phyloP scores from a whole-genome alignment of 148 eudicot species.

The Fagopyrum homotropicum region DNA sequence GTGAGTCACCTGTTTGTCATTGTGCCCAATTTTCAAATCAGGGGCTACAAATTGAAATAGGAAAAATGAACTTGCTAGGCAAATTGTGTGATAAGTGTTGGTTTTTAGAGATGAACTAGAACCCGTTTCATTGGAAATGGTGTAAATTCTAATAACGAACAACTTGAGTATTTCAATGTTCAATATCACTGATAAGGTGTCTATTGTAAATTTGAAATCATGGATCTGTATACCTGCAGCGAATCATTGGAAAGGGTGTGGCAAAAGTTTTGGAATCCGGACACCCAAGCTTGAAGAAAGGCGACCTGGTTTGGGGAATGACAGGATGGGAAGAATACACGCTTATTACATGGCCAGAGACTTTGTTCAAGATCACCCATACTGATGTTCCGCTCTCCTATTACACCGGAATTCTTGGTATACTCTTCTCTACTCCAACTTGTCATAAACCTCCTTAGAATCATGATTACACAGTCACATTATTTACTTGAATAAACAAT shows the following conservation, averaged over 20 bases:
- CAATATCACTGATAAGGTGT: background rate
- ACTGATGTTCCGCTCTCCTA: constrained; percentile 37
- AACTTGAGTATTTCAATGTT: background rate
- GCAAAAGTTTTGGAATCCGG: constrained; percentile 28
- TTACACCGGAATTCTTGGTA: constrained; percentile 37
- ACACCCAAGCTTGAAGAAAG: constrained; percentile 29
- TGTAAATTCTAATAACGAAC: background rate
- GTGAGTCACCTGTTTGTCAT: too few relatives aligned
- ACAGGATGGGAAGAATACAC: constrained; percentile 38
- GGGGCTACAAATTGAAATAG: background rate
- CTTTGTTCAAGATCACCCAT: constrained; percentile 28
- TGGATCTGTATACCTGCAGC: constrained; percentile 13
- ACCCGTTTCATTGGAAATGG: background rate
- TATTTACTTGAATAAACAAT: background rate
- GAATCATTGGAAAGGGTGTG: constrained; percentile 28
- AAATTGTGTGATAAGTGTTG: background rate
- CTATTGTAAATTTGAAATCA: background rate
- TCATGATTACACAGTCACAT: background rate
- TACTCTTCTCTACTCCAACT: background rate
- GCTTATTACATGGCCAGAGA: constrained; percentile 15
- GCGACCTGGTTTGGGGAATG: constrained; percentile 37
- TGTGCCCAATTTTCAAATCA: too few relatives aligned
- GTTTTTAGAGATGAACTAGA: background rate
- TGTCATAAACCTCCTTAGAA: background rate
- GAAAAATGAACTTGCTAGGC: background rate